A percentile compares a stretch with the other conserved stretches of the same genome.
Evolutionary conservation across 371 early-diverging fungal genomes (phyloP).

Genomic region (Nematocida displodere): DNA sequence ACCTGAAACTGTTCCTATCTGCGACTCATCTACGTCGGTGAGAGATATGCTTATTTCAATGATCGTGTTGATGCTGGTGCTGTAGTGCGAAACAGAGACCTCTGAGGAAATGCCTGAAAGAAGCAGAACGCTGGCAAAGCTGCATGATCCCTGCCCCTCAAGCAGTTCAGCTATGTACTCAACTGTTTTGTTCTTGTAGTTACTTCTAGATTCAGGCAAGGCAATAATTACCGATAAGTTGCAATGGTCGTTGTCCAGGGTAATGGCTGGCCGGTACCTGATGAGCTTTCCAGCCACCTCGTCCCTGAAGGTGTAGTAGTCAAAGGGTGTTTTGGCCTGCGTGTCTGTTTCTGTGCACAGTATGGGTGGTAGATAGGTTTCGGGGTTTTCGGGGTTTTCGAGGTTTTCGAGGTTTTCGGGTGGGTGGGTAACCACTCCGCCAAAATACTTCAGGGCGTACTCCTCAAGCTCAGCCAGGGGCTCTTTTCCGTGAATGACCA

Average conservation of each 20-base stretch:
- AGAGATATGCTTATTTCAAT: conserved; percentile 47
- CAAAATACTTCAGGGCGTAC: conserved; percentile 36
- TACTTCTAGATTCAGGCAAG: conserved; percentile 24
- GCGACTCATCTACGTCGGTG: conserved; percentile 21
- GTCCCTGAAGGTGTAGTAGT: neutral
- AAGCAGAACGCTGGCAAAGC: conserved; percentile 51
- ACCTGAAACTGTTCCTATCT: conserved; percentile 4
- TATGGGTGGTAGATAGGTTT: neutral
- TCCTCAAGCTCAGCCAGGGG: conserved; percentile 43
- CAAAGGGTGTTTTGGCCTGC: neutral
- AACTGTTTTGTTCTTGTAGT: conserved; percentile 49
- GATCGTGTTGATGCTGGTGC: conserved; percentile 29
- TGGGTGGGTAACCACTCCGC: neutral
- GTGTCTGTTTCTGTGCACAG: neutral
- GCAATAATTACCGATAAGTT: conserved; percentile 37
- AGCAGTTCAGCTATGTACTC: conserved; percentile 47
- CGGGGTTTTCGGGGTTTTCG: neutral
- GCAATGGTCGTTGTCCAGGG: conserved; percentile 17
- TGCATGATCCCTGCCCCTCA: conserved; percentile 28
- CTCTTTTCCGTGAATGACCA: conserved; percentile 56
- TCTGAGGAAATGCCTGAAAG: conserved; percentile 40
- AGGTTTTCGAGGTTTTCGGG: neutral
- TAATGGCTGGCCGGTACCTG: conserved; percentile 45
- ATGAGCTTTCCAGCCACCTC: conserved; percentile 48
- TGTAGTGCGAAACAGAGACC: conserved; percentile 2